Base-by-base conservation (phyloP, 257 asterid species). In the Capsicum pubescens region DNA sequence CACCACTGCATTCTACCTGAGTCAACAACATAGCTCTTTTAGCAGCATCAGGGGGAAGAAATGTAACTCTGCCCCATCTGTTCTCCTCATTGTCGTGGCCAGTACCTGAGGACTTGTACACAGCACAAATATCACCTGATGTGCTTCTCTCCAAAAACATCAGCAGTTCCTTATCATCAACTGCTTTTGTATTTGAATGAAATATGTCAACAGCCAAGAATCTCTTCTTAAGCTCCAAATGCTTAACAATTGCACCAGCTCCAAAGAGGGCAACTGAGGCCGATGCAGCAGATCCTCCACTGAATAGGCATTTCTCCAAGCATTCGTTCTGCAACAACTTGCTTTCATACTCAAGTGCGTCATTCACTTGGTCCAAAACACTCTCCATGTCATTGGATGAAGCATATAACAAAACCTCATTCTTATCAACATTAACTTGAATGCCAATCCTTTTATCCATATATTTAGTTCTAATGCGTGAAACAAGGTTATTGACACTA, bases 1-100 rank as follows among this genome's bases (percentile, higher is more conserved):
- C 97, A 86, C 94, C 94, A 39, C 89, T 48, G 17, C 87, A 87
- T 63, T 88, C 91, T 68, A 83, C 76, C 72, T 88, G 86, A 83
- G 87, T 77, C 35, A 92, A 80, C 35, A 87, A 95, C 79, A 85
- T 84, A 68, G 98, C 94, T 84, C 80, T 89, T 89, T 74, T 83
- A 78, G 98, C 97, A 83, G 98, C 94, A 84, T 92, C 94, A 46
- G 99, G 97, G 46, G 97, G 90, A 78, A 87, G 89, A 92, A 94
- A 96, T 82, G 98, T 96, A 60, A 94, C 95, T 88, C 92, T 92
- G 55, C 97, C 98, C 98, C 99, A 96, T 81, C 87, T 89, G 54
- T 86, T 92, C 82, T 90, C 97, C 87, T 87, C 92, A 74, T 82
- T 84, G 60, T 89, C 92, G 14, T 54, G 91, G 81, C 88, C 87